Percentiles rank a stretch among this genome's conserved stretches.
Evolutionary conservation across 192 early-diverging fungal species (phyloP).

Genomic region (Umbelopsis sp.): DNA sequence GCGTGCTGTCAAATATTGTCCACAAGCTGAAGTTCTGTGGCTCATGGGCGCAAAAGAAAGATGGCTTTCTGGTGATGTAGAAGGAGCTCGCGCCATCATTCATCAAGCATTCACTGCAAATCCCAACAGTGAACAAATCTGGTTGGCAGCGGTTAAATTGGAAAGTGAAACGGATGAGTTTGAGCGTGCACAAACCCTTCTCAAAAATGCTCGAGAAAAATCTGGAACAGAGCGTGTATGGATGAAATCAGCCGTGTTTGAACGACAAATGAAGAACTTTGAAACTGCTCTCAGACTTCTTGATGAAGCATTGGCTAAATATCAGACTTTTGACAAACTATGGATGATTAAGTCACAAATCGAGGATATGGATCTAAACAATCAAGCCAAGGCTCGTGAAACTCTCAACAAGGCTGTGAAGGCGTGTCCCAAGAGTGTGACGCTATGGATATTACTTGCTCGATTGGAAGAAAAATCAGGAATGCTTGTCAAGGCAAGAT

Average conservation of each 20-base stretch:
- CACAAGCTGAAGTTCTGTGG: constrained; percentile 93
- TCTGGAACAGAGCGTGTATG: constrained; percentile 85
- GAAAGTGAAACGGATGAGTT: constrained; percentile 88
- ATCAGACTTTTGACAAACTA: constrained; percentile 81
- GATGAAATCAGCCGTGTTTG: constrained; percentile 93
- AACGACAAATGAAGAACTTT: constrained; percentile 72
- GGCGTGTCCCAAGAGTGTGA: constrained; percentile 69
- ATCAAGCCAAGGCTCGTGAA: constrained; percentile 66
- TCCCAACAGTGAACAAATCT: constrained; percentile 88
- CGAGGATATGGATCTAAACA: constrained; percentile 55
- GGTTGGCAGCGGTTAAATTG: constrained; percentile 94
- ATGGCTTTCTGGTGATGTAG: constrained; percentile 83
- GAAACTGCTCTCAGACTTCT: constrained; percentile 69
- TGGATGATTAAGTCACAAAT: constrained; percentile 95
- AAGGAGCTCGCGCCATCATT: constrained; percentile 81
- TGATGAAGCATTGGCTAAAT: constrained; percentile 64
- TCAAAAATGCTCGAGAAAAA: constrained; percentile 73
- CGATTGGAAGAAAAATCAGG: constrained; percentile 76
- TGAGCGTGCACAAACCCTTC: constrained; percentile 72
- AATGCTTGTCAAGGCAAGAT: constrained; percentile 71
- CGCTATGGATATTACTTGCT: constrained; percentile 83
- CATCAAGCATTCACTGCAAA: constrained; percentile 89
- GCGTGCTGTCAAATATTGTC: constrained; percentile 86
- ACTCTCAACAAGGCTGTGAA: constrained; percentile 75
- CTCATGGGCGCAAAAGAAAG: constrained; percentile 96